phyloP scores from a whole-genome alignment of 1,284 basidiomycete genomes.

The Tremellales sp. region DNA sequence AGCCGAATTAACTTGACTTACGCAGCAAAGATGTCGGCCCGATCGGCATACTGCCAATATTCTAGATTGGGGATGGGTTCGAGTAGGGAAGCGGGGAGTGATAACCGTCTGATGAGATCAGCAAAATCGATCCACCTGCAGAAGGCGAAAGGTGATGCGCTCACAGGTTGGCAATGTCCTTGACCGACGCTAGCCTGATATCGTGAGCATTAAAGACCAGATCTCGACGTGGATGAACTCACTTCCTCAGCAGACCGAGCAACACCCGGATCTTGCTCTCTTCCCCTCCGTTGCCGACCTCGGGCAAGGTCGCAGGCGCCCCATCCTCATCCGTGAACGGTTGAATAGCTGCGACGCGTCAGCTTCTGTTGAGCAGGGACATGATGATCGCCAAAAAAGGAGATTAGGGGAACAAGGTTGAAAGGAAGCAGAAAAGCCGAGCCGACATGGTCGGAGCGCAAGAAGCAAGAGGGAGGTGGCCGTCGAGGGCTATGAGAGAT shows the following conservation, averaged over 20 bases:
- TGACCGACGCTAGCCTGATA: constrained; percentile 52
- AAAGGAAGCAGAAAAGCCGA: neutral
- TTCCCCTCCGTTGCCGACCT: constrained; percentile 68
- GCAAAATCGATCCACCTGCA: neutral
- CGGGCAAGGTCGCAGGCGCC: constrained; percentile 61
- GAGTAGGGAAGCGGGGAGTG: constrained; percentile 79
- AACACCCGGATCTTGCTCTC: constrained; percentile 89
- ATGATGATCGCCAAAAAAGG: neutral
- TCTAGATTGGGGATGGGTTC: constrained; percentile 92
- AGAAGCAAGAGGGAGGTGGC: too few relatives aligned
- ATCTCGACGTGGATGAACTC: constrained; percentile 50
- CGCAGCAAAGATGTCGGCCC: constrained; percentile 89
- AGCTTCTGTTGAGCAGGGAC: neutral
- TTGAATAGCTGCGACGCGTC: constrained; percentile 19
- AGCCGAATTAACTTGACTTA: constrained; percentile 49
- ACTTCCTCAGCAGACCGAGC: constrained; percentile 78
- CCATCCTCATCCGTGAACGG: constrained; percentile 45
- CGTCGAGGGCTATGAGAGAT: too few relatives aligned
- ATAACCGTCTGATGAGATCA: constrained; percentile 65
- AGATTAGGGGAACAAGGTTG: too few relatives aligned
- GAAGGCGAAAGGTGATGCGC: constrained; percentile 33
- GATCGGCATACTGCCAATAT: constrained; percentile 91
- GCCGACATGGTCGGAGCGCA: too few relatives aligned
- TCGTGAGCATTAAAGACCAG: constrained; percentile 2
- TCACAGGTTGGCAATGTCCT: constrained; percentile 86